phyloP scores from a whole-genome alignment of 1,139 yeast genomes.

The Taiozyma sp. region DNA sequence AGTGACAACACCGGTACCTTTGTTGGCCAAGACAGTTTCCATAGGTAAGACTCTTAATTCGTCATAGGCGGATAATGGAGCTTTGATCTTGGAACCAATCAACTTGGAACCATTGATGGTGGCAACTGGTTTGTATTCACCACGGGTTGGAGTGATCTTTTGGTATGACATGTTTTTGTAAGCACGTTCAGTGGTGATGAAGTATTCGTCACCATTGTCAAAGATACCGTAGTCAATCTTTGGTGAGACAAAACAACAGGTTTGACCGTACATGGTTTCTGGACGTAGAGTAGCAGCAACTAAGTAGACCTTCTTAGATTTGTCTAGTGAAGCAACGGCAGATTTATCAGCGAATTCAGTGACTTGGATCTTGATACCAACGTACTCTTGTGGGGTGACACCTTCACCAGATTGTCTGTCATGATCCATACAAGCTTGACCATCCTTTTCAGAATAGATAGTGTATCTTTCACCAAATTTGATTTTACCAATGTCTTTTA shows the following conservation, averaged over 20 bases:
- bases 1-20: slow-evolving; percentile 99
- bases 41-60: slow-evolving; percentile 87
- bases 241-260: slow-evolving; percentile 97
- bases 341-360: slow-evolving; percentile 41
- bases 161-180: slow-evolving; percentile 97
- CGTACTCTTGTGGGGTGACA: slow-evolving; percentile 93
- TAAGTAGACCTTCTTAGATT: slow-evolving; percentile 63
- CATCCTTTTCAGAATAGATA: slow-evolving; percentile 94
- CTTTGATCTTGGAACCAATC: slow-evolving; percentile 80
- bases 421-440: slow-evolving; percentile 99
- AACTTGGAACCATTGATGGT: slow-evolving; percentile 64
- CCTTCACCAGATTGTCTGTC: slow-evolving; percentile 98
- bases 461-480: slow-evolving; percentile 98
- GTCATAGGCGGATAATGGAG: slow-evolving; percentile 72
- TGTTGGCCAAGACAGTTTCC: slow-evolving; percentile 92
- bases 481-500: slow-evolving; percentile 82
- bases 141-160: slow-evolving; percentile 86
- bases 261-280: slow-evolving; percentile 98
- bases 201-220: slow-evolving; percentile 80
- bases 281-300: slow-evolving; percentile 99
- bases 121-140: slow-evolving; percentile 58
- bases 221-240: slow-evolving; percentile 88
- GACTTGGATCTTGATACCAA: slow-evolving; percentile 80
- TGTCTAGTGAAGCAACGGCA: slow-evolving; percentile 48
- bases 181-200: slow-evolving; percentile 91